These are phyloP conservation scores for Podaxis sp. DNA, from an alignment of 768 basidiomycete species.

Conservation along the genomic window DNA sequence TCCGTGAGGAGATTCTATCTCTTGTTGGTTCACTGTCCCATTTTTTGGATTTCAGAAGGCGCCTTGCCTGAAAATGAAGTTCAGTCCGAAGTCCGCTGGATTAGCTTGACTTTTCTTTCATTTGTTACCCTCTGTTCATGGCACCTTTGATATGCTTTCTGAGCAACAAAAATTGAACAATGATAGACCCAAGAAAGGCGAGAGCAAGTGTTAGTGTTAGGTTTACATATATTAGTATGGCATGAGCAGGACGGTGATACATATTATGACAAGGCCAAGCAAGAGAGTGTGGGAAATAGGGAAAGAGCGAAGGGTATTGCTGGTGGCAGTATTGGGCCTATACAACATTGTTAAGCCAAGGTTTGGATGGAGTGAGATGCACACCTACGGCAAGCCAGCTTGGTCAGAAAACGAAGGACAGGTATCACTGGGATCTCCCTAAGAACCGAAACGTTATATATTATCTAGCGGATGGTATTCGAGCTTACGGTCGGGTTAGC, in stretches of 20 bases:
- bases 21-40: neutral
- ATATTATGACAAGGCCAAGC: conserved; percentile 43
- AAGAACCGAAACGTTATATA: neutral
- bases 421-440: conserved; percentile 46
- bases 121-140: neutral
- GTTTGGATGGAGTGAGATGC: conserved; percentile 1
- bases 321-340: conserved; percentile 43
- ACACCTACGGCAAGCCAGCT: conserved; percentile 60
- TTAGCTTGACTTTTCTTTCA: neutral
- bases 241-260: conserved; percentile 29
- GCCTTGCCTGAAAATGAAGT: neutral
- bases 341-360: neutral
- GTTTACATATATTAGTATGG: neutral
- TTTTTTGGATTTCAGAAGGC: neutral
- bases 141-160: neutral
- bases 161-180: neutral
- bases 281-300: conserved; percentile 36
- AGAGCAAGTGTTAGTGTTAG: neutral
- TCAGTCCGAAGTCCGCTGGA: neutral
- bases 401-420: conserved; percentile 74
- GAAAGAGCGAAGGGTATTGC: conserved; percentile 38
- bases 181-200: neutral
- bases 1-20: conserved; percentile 7
- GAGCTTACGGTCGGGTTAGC: conserved; percentile 55
- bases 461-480: neutral